Percentiles rank a stretch among this genome's conserved stretches.
Conservation (phyloP, 2,329 filamentous ascomycete genomes). For the Fusarium nanum region DNA sequence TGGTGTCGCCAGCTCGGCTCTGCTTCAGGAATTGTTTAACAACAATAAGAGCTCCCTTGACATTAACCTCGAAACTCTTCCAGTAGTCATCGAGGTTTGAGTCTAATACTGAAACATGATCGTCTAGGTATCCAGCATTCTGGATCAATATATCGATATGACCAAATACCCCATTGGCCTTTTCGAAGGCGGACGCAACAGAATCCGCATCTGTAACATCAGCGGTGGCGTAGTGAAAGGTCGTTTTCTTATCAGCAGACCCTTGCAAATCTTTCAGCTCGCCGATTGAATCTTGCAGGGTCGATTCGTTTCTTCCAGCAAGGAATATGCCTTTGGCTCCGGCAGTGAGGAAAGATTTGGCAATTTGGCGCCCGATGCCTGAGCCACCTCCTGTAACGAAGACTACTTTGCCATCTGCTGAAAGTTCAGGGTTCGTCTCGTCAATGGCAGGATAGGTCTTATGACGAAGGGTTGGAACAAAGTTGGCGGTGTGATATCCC, state of each 20-base stretch:
- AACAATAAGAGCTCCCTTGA: constrained; percentile 1
- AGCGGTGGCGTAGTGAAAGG: not conserved
- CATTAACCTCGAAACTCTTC: constrained; percentile 3
- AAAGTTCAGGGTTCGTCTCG: not conserved
- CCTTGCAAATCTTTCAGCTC: not conserved
- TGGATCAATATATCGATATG: constrained; percentile 3
- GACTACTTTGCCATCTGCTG: not conserved
- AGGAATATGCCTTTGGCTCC: not conserved
- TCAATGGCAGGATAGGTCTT: not conserved
- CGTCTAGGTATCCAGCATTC: constrained; percentile 8
- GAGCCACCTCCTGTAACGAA: constrained; percentile 6
- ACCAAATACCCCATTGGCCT: not conserved
- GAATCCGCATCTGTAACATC: not conserved
- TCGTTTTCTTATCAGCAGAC: not conserved
- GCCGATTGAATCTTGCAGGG: not conserved
- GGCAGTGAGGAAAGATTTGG: not conserved
- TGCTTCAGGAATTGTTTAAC: constrained; percentile 3
- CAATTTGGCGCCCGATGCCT: not conserved
- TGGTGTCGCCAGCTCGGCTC: not conserved
- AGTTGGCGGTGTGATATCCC: not conserved
- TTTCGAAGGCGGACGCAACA: not conserved
- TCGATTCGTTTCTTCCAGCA: not conserved
- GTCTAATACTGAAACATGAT: not conserved
- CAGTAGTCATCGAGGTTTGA: not conserved
- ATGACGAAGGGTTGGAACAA: constrained; percentile 5